Evolutionary conservation across 2,329 filamentous ascomycete genomes (phyloP), one percentile per base, ranked within the genome.

Genomic region (Aspergillus quadricinctus): DNA sequence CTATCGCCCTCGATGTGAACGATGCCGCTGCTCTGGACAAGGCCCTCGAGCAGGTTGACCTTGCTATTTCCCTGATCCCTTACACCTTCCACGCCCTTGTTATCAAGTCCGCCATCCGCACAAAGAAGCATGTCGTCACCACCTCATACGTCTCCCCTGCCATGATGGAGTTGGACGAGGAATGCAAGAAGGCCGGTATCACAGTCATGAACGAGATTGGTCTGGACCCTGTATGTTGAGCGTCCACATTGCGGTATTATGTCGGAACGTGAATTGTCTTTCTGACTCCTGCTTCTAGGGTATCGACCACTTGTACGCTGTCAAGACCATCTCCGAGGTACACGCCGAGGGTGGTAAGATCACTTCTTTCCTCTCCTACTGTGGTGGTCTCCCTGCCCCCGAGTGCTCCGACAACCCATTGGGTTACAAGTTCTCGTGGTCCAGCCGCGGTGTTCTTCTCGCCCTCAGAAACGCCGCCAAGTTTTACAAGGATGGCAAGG

Each of bases 141-240:
- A 97, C 93, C 29, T 91, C 86, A 63, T 97, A 97, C 72, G 89
- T 96, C 64, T 95, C 90, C 4, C 91, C 91, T 3, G 90, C 90
- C 63, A 97, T 97, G 92, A 77, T 88, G 78, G 93, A 92, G 80
- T 85, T 97, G 51, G 88, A 97, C 69, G 80, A 86, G 67, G 80
- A 88, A 66, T 86, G 83, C 73, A 96, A 96, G 82, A 89, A 88
- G 61, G 93, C 93, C 19, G 92, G 92, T 59, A 97, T 97, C 72
- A 96, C 91, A 10, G 92, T 97, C 72, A 92, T 97, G 89, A 97
- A 97, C 78, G 93, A 97, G 83, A 95, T 96, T 71, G 91, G 91
- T 60, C 71, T 89, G 58, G 76, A 78, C 60, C 72, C 71, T 41
- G 69, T 71, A 57, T 21, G 67, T 63, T 51, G n/a, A n/a, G 19